phyloP scores from a whole-genome alignment of 768 basidiomycete species.

The Auriscalpium orientale region DNA sequence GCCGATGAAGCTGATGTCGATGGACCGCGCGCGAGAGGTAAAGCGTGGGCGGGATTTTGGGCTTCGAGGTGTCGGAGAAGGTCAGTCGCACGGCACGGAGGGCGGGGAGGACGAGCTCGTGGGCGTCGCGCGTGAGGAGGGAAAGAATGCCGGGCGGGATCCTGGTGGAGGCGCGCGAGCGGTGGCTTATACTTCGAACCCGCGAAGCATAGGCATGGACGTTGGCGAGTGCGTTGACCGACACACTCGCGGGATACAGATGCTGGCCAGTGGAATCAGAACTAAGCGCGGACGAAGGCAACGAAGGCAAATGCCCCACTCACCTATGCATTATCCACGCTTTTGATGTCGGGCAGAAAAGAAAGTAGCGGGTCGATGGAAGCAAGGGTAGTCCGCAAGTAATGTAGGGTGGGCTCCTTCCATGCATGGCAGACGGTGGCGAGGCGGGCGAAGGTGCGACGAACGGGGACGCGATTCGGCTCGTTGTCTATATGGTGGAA shows the following conservation, averaged over 20 bases:
- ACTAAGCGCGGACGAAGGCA: not conserved
- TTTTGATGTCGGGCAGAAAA: no score
- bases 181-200: conserved; percentile 11
- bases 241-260: not conserved
- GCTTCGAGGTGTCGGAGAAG: conserved; percentile 3
- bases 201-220: conserved; percentile 13
- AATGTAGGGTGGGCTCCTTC: no score
- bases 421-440: no score
- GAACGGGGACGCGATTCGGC: not conserved
- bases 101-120: conserved; percentile 3
- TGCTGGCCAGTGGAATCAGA: not conserved
- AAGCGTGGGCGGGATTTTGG: conserved; percentile 5
- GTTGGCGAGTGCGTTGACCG: conserved; percentile 1
- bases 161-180: conserved; percentile 1
- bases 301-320: no score
- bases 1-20: conserved; percentile 12
- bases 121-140: not conserved
- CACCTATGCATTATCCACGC: no score
- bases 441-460: conserved; percentile 10
- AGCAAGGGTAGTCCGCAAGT: no score
- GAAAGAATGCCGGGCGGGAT: not conserved
- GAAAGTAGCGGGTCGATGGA: no score
- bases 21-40: conserved; percentile 7
- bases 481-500: conserved; percentile 12
- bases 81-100: conserved; percentile 7